A percentile compares a stretch with the other conserved stretches of the same genome.
phyloP scores from a whole-genome alignment of 331 rosid genomes.

The Dryas integrifolia region DNA sequence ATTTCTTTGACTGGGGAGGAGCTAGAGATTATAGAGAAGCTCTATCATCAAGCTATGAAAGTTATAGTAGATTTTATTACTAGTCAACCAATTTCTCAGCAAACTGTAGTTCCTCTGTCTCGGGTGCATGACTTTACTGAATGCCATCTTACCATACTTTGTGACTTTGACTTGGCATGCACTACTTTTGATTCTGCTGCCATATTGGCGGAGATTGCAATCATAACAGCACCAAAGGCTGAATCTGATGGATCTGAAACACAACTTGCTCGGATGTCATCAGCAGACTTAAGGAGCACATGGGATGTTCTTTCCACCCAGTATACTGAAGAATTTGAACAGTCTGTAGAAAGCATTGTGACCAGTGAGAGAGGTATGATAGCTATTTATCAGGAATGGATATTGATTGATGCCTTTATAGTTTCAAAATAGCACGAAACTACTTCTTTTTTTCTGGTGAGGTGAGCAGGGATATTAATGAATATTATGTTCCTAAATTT shows the following conservation, averaged over 20 bases:
- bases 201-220: conserved; percentile 26
- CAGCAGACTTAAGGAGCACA: conserved; percentile 8
- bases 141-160: conserved; percentile 25
- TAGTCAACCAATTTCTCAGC: conserved; percentile 20
- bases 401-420: conserved; percentile 1
- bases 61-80: conserved; percentile 18
- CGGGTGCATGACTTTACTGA: conserved; percentile 5
- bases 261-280: conserved; percentile 9
- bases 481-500: not conserved
- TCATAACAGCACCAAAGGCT: conserved; percentile 15
- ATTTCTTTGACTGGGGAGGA: conserved; percentile 25
- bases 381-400: not conserved
- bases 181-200: conserved; percentile 26
- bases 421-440: not conserved
- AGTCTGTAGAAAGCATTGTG: conserved; percentile 6
- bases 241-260: conserved; percentile 15
- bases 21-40: conserved; percentile 17
- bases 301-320: conserved; percentile 24
- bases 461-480: too few relatives aligned
- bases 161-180: conserved; percentile 37
- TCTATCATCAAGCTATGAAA: conserved; percentile 29
- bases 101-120: conserved; percentile 23
- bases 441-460: too few relatives aligned
- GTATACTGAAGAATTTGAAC: conserved; percentile 23
- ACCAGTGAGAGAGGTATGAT: conserved; percentile 16